Evolutionary conservation across 371 early-diverging fungal genomes (phyloP).

Genomic region (Apophysomyces elegans): DNA sequence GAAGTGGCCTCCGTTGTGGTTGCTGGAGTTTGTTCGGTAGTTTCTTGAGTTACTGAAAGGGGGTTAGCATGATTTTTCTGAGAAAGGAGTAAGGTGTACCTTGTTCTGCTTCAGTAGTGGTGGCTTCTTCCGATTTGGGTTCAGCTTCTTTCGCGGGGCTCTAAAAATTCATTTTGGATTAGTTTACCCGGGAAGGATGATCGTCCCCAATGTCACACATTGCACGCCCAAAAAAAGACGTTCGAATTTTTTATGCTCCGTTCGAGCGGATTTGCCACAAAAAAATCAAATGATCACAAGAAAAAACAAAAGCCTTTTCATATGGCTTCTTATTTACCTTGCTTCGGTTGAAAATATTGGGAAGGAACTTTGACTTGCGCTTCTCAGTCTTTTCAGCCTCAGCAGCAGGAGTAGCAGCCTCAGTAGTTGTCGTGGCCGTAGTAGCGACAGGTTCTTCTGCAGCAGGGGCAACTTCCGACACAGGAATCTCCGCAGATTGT

Average conservation of each 20-base stretch:
- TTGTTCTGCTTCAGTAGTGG: conserved; percentile 10
- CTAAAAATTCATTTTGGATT: conserved; percentile 7
- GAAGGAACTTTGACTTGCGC: conserved; percentile 28
- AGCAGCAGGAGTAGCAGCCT: not conserved
- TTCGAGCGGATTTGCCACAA: conserved; percentile 2
- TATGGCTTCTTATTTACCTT: conserved; percentile 21
- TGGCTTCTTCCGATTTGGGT: conserved; percentile 10
- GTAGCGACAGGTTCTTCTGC: conserved; percentile 1
- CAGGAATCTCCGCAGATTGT: conserved; percentile 7
- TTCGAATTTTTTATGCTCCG: conserved; percentile 10
- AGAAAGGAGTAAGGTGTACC: conserved; percentile 4
- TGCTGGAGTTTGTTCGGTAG: conserved; percentile 3
- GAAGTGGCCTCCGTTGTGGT: too few relatives aligned
- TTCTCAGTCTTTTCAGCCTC: conserved; percentile 24
- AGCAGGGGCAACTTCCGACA: conserved; percentile 1
- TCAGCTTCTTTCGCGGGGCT: conserved; percentile 11
- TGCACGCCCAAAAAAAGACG: not conserved
- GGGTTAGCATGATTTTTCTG: not conserved
- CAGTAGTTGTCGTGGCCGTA: not conserved
- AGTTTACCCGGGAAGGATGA: conserved; percentile 10
- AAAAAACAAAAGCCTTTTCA: not conserved
- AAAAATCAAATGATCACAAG: conserved; percentile 11
- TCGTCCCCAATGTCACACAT: conserved; percentile 7
- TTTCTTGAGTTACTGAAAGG: conserved; percentile 14
- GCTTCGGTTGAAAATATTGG: conserved; percentile 28